phyloP scores from a whole-genome alignment of 129 eudicot species.

The Tagetes patula region DNA sequence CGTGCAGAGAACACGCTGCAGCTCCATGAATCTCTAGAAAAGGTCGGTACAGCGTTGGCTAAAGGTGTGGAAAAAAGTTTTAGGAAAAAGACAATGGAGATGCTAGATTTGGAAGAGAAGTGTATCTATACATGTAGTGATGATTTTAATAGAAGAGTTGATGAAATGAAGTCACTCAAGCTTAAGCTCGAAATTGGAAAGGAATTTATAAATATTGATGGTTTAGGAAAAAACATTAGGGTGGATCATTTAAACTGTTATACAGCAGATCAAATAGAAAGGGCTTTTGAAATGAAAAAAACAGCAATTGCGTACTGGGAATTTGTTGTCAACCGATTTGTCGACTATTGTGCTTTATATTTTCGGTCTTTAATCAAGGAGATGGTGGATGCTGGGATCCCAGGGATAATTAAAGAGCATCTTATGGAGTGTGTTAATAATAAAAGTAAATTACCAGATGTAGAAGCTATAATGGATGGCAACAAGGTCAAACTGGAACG shows the following conservation, averaged over 20 bases:
- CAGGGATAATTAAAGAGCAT: not conserved
- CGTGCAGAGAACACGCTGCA: not conserved
- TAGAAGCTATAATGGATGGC: not conserved
- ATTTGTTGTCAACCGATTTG: conserved; percentile 8
- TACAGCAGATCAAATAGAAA: not conserved
- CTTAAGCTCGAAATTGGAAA: not conserved
- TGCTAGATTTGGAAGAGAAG: not conserved
- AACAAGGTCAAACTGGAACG: not conserved
- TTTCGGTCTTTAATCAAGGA: not conserved
- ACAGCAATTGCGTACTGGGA: not conserved
- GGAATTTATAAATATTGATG: not conserved
- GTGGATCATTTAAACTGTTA: not conserved
- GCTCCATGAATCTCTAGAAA: not conserved
- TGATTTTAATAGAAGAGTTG: not conserved
- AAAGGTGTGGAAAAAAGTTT: not conserved
- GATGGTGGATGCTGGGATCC: not conserved
- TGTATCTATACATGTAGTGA: not conserved
- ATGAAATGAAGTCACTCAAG: not conserved
- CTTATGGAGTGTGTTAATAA: not conserved
- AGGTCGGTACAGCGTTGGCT: not conserved
- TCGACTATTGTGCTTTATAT: not conserved
- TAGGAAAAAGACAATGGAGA: not conserved
- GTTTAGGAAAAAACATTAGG: conserved; percentile 1
- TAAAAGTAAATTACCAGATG: conserved; percentile 7
- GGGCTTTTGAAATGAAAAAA: conserved; percentile 1